Percentiles rank a stretch among this genome's conserved stretches.
These are phyloP conservation scores for Plasmodium yoelii DNA, from an alignment of 169 alveolate species.

Conservation along the genomic window DNA sequence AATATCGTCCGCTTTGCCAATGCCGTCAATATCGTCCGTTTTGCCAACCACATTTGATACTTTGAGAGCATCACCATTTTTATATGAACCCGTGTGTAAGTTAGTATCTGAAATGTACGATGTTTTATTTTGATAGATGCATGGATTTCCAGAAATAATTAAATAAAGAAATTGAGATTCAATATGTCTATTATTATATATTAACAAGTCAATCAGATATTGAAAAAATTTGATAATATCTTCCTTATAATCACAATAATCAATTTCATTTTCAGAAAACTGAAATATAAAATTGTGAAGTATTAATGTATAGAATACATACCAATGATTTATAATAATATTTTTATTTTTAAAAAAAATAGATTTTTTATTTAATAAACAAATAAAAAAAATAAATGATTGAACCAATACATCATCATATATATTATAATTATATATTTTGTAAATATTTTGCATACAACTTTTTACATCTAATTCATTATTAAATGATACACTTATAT, in stretches of 20 bases:
- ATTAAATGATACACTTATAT: constrained; percentile 9
- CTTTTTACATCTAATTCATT: constrained; percentile 37
- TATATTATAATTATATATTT: constrained; percentile 49
- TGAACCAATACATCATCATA: constrained; percentile 21
- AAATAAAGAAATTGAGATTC: constrained; percentile 47
- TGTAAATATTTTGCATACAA: constrained; percentile 37
- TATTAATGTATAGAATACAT: constrained; percentile 11
- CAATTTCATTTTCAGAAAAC: constrained; percentile 36
- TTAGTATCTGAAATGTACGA: no score
- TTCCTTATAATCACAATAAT: constrained; percentile 24
- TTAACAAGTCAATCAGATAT: constrained; percentile 26
- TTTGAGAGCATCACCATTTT: no score
- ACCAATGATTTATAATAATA: constrained; percentile 49
- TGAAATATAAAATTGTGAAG: constrained; percentile 58
- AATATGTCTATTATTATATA: constrained; percentile 1
- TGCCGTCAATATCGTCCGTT: no score
- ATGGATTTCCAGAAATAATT: neutral
- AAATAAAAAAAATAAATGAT: constrained; percentile 46
- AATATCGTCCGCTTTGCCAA: no score
- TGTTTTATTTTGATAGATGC: neutral
- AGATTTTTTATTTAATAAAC: constrained; percentile 35
- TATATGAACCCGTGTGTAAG: no score
- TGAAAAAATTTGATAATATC: constrained; percentile 27
- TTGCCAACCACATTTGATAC: no score
- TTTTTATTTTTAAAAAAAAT: constrained; percentile 38